Evolutionary conservation across 805 yeast genomes (phyloP), one percentile per base, ranked within the genome.

Genomic region (Brettanomyces sp.): DNA sequence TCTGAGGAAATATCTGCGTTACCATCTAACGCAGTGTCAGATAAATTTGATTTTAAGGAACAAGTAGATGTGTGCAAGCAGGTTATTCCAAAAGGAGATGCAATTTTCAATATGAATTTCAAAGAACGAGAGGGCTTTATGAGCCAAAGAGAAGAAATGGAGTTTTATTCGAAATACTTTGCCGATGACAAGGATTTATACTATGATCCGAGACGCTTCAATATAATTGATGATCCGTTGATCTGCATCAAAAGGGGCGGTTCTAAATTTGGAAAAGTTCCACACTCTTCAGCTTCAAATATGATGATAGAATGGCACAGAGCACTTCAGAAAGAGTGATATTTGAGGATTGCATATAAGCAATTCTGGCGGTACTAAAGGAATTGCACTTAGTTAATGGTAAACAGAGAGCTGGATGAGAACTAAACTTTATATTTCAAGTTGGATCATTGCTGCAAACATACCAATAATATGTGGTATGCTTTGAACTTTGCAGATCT

Each of bases 121-220:
- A 46, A 46, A 9, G 48, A 52, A 0, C 47, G 50, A 4, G 75
- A 66, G 14, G 80, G 79, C 0, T 58, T 66, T n/a, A 61, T 75
- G 42, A 58, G 62, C 2, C 56, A 66, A 3, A 58, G 60, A 6
- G 65, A 74, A 43, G 62, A 62, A 44, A 52, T 58, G 39, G 72
- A 70, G 30, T 65, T 75, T 22, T 72, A 69, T 54, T 62, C 72
- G 32, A 61, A 52, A 22, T 56, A 65, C 39, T 55, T 51, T 43
- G 47, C 49, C 12, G 41, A 43, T 11, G 49, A 47, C n/a, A 49
- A 48, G 11, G 66, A 70, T 45, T 32, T 50, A 25, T 58, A 57
- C 40, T 48, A 43, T 37, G 45, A 43, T n/a, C 37, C 45, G 5
- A 36, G 33, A 6, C 12, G 28, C 7, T 43, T 51, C 36, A 45